Base-by-base conservation (phyloP, 345 rosid species). In the Heritiera fomes region DNA sequence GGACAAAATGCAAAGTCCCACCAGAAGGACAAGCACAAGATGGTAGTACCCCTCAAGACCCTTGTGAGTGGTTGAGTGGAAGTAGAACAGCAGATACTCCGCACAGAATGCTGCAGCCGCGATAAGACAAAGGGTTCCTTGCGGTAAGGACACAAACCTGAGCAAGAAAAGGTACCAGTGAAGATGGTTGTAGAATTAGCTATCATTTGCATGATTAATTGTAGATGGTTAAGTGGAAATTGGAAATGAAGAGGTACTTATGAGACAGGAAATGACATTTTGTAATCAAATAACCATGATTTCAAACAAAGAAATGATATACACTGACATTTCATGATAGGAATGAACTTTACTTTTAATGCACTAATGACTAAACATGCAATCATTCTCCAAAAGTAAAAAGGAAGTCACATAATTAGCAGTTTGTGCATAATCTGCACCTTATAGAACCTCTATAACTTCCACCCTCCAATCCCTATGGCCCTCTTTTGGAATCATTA, bases 41-140 rank as follows among this genome's bases (percentile, higher is more conserved):
- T 96, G 99, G 77, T 96, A 93, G 82, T 93, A 88, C 23, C 99
- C 99, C 82, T 96, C 99, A 0, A 96, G 97, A 78, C 99, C 98
- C 85, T 90, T 93, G 83, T 95, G 99, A n/a, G 88, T 87, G 75
- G 99, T 95, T 46, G 99, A 95, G 89, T 95, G 98, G 76, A 93
- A 95, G 88, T 91, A 92, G 85, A 93, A 95, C 69, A 93, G 90
- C 10, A 95, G 87, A 73, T 89, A 85, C 84, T 95, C 98, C 1
- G 97, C 94, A 47, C 88, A 83, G 84, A 95, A 95, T 71, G 99
- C 98, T 63, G 90, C 80, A 6, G 95, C 91, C n/a, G 94, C 95
- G 0, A 93, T 84, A 81, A 95, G 82, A 68, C 94, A 87, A 11
- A 91, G 92, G 47, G 91, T 90, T 87, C 86, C 97, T 74, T 93